Evolutionary conservation across 345 rosid species (phyloP).

Genomic region (Cardiospermum halicacabum): DNA sequence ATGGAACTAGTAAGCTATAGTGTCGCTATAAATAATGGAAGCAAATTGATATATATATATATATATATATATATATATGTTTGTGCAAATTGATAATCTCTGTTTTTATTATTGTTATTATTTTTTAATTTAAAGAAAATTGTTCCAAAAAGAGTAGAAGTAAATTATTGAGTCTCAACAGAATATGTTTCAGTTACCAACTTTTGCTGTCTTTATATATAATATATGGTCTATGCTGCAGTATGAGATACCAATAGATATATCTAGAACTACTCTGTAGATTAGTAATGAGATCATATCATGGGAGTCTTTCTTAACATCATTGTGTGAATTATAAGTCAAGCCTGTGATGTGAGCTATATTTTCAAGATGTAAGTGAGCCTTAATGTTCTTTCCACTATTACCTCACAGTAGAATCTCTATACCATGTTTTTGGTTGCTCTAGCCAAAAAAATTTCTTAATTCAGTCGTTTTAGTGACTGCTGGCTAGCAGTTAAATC

Average conservation of each 20-base stretch:
- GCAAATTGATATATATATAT: not conserved
- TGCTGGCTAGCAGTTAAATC: not conserved
- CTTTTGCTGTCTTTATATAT: not conserved
- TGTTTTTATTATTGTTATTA: no score
- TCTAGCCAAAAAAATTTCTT: not conserved
- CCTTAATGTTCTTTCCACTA: not conserved
- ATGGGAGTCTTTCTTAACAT: not conserved
- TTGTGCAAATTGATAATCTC: not conserved
- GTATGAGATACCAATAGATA: not conserved
- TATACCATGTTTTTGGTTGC: conserved; percentile 5
- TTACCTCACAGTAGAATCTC: not conserved
- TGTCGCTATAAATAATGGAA: not conserved
- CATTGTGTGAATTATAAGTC: not conserved
- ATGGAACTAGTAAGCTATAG: not conserved
- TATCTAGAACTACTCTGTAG: not conserved
- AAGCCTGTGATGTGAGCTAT: not conserved
- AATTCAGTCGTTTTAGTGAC: conserved; percentile 5
- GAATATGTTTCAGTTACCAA: not conserved
- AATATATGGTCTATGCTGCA: conserved; percentile 2
- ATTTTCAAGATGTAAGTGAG: not conserved
- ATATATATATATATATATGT: not conserved
- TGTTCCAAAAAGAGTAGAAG: not conserved
- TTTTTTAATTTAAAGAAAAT: not conserved
- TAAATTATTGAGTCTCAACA: not conserved
- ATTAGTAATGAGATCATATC: not conserved